phyloP scores from a whole-genome alignment of 2,329 filamentous ascomycete species.

The Colletotrichum tropicale region DNA sequence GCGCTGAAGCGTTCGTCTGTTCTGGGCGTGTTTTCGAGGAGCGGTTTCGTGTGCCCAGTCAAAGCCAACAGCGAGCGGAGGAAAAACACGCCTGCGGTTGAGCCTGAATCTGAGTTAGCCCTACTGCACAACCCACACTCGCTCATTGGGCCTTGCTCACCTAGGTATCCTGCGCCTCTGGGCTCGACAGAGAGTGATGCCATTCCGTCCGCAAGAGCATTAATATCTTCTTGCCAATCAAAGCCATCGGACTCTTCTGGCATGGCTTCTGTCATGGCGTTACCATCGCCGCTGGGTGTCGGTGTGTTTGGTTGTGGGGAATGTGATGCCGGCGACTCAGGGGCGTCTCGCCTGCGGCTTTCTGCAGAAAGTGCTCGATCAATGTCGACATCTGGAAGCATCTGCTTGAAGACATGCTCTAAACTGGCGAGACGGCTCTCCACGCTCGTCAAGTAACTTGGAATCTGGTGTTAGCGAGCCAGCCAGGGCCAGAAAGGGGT shows the following conservation, averaged over 20 bases:
- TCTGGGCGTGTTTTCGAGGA: background rate
- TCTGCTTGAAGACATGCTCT: constrained; percentile 23
- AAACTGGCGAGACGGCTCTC: constrained; percentile 24
- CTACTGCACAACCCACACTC: constrained; percentile 31
- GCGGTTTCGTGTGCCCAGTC: constrained; percentile 23
- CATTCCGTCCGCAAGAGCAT: constrained; percentile 38
- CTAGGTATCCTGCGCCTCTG: constrained; percentile 36
- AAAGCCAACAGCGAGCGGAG: constrained; percentile 30
- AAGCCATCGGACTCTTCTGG: constrained; percentile 33
- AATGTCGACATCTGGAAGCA: constrained; percentile 26
- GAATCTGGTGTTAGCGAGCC: background rate
- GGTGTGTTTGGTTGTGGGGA: background rate
- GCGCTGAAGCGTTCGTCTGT: background rate
- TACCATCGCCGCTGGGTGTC: background rate
- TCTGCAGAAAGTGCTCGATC: constrained; percentile 23
- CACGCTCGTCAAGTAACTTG: constrained; percentile 27
- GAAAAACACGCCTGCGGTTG: constrained; percentile 24
- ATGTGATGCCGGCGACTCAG: background rate
- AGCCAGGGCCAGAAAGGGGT: background rate
- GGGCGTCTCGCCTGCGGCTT: background rate
- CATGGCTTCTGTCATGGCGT: constrained; percentile 28
- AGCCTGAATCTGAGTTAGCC: background rate
- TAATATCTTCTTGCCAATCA: constrained; percentile 35
- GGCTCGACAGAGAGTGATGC: constrained; percentile 38
- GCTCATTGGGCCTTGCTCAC: background rate